Evolutionary conservation across 371 early-diverging fungal genomes (phyloP), one percentile per base, ranked within the genome.

Genomic region (Gilbertella persicaria): DNA sequence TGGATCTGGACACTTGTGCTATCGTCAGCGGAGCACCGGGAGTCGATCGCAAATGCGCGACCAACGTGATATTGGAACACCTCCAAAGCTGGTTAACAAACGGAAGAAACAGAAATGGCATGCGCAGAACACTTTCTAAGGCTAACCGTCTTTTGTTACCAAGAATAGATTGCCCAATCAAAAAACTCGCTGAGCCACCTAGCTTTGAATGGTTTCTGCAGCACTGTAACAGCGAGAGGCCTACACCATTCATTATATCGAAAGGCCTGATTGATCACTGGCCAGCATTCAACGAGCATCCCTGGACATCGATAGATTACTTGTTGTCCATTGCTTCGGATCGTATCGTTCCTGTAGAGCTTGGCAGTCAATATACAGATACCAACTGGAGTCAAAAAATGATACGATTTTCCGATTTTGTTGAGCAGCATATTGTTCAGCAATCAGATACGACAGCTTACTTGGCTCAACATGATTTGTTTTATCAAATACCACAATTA

Each of bases 401-500:
- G 58, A 82, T 95, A 69, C 74, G 83, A 0, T 76, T 93, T 45
- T 82, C 77, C 6, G 90, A 88, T 48, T 94, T 92, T 62, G 52
- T 96, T 1, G 57, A 78, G 20, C 38, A 67, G 2, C 75, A 74
- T 40, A 58, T 91, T 8, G 16, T 74, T 6, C 24, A 41, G 7
- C 37, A 42, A 24, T 28, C 47, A 16, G 24, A 16, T 6, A 5
- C 47, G 20, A 20, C 53, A 6, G 87, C 82, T 3, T 97, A 97
- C 67, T 73, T 96, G 26, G 97, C 97, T 5, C 97, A 97, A 50
- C 93, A 96, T 60, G 82, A 94, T 58, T 62, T 97, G 7, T 88
- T 94, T 48, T 68, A 73, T 17, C 95, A 95, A 57, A 82, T 92
- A n/a, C 91, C 90, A 4, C 62, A 67, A 6, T 73, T 97, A 0